These are phyloP conservation scores for Ploettnerulaceae sp. DNA, from an alignment of 2,329 filamentous ascomycete genomes.

Conservation along the genomic window DNA sequence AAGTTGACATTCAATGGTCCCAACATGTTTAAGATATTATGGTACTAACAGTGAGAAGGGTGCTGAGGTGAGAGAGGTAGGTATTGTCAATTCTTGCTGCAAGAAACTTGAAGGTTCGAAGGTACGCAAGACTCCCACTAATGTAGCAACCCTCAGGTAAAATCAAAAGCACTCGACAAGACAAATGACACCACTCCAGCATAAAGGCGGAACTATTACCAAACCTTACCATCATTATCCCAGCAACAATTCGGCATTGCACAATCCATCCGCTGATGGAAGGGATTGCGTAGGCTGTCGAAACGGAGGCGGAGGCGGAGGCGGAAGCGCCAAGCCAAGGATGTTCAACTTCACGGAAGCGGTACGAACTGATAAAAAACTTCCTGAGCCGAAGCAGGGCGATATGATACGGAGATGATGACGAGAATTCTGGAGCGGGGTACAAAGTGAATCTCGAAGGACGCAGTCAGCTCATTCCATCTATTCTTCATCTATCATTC, in stretches of 20 bases:
- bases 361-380: neutral
- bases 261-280: too few relatives aligned
- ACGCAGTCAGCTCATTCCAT: neutral
- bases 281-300: too few relatives aligned
- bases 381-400: constrained; percentile 13
- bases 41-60: neutral
- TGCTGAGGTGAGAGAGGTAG: neutral
- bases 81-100: neutral
- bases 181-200: constrained; percentile 2
- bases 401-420: constrained; percentile 5
- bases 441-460: constrained; percentile 19
- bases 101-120: neutral
- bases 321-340: constrained; percentile 17
- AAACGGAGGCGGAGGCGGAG: constrained; percentile 14
- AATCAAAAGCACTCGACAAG: neutral
- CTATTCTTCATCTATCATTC: constrained; percentile 3
- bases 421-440: constrained; percentile 2
- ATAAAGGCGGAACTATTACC: neutral
- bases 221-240: too few relatives aligned
- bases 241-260: neutral
- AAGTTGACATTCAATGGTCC: constrained; percentile 26
- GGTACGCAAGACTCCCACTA: too few relatives aligned
- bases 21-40: constrained; percentile 22
- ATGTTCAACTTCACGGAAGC: too few relatives aligned
- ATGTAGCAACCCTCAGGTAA: too few relatives aligned